Evolutionary conservation across 2,329 filamentous ascomycete genomes (phyloP), one percentile per base, ranked within the genome.

Genomic region (Allantophomopsis lycopodina): DNA sequence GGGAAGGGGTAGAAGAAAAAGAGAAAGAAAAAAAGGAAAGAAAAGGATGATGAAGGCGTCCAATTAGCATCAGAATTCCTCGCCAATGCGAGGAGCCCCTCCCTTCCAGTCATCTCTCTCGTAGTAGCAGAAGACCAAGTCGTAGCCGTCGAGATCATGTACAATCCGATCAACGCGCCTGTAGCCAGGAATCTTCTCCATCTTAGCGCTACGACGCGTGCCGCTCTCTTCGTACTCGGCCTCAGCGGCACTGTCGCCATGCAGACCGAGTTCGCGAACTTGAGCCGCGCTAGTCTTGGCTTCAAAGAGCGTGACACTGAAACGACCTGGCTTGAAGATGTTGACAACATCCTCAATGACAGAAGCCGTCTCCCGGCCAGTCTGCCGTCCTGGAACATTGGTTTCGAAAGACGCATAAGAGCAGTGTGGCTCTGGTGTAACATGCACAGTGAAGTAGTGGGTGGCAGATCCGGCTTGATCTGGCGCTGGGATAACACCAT

Each of bases 341-440:
- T 76, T 72, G 35, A 96, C 87, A 1, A 96, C 91, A 48, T 95
- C 86, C 60, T 94, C 79, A 45, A 98, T 83, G 44, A 96, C 81
- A 47, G 94, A 89, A 18, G 79, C 77, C 1, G 89, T 95, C 57
- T 88, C 83, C 46, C 88, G 82, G 13, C 88, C 88, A 41, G 76
- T 85, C 63, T 94, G 86, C 5, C 78, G 79, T 18, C 86, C 83
- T 2, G 91, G 91, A 4, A 98, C 89, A 51, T 96, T 98, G 49
- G 91, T 96, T 68, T 98, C 91, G 56, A 98, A 98, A 2, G 87
- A 95, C 30, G 91, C 91, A 59, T 94, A 98, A 5, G 88, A 95
- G 68, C 89, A 98, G 54, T 94, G 79, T 12, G 89, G 86, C 68
- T 98, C 91, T 0, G 91, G 91, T 0, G 91, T 98, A 48, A 98